Evolutionary conservation across 768 basidiomycete genomes (phyloP).

Genomic region (Leccinellum albellum): DNA sequence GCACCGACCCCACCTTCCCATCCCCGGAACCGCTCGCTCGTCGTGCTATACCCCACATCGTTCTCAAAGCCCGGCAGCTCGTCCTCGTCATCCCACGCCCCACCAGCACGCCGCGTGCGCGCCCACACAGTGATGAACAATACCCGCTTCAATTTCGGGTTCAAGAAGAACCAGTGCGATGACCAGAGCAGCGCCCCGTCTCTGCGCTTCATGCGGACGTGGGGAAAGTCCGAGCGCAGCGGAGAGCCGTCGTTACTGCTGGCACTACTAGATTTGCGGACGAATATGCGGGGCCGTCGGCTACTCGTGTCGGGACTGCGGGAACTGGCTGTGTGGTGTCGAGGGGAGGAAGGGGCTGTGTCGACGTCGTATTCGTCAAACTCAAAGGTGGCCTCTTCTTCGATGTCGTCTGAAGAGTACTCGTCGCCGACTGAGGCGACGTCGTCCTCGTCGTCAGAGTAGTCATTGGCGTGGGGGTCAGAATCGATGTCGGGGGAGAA

Average conservation of each 20-base stretch:
- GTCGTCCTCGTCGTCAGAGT: constrained; percentile 77
- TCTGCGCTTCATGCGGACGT: constrained; percentile 49
- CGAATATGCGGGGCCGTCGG: constrained; percentile 10
- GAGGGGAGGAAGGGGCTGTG: constrained; percentile 33
- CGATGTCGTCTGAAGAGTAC: constrained; percentile 65
- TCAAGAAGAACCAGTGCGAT: constrained; percentile 95
- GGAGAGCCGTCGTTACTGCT: constrained; percentile 33
- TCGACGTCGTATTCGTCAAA: constrained; percentile 82
- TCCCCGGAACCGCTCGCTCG: constrained; percentile 63
- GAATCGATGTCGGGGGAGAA: constrained; percentile 91
- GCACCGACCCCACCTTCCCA: constrained; percentile 79
- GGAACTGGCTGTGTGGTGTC: constrained; percentile 7
- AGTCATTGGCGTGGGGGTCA: constrained; percentile 88
- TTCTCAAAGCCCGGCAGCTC: constrained; percentile 32
- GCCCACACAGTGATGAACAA: constrained; percentile 93
- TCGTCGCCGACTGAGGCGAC: constrained; percentile 62
- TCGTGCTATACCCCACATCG: constrained; percentile 34
- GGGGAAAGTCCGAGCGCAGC: constrained; percentile 37
- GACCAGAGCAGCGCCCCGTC: constrained; percentile 89
- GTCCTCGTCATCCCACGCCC: constrained; percentile 51
- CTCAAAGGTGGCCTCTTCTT: constrained; percentile 70
- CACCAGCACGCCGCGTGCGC: constrained; percentile 56
- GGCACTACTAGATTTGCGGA: constrained; percentile 34
- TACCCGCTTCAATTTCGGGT: constrained; percentile 87
- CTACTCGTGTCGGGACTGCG: constrained; percentile 1